Percentiles rank a stretch among this genome's conserved stretches.
Conservation (phyloP, 495 filamentous ascomycete species). For the Monascus purpureus region DNA sequence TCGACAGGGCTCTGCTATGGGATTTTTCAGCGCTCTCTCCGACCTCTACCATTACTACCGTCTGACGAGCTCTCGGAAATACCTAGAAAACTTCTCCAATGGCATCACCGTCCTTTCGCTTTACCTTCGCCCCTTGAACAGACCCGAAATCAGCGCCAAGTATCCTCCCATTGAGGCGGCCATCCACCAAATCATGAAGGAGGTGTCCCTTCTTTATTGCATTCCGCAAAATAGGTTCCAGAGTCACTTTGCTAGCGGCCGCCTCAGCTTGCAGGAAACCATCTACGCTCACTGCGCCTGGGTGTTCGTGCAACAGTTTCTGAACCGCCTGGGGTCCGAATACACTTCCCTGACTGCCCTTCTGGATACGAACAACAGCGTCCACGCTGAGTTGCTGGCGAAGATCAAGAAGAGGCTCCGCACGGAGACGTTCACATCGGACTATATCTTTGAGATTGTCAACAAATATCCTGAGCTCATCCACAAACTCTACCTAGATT, state of each 20-base stretch:
- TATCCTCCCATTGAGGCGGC: constrained; percentile 78
- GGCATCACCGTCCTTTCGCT: constrained; percentile 93
- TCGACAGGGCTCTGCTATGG: constrained; percentile 80
- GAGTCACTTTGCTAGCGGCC: constrained; percentile 70
- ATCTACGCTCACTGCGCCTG: constrained; percentile 95
- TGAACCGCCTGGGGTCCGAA: constrained; percentile 87
- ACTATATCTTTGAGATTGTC: constrained; percentile 96
- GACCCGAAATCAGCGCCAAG: constrained; percentile 32
- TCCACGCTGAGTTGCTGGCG: constrained; percentile 78
- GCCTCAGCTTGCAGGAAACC: constrained; percentile 87
- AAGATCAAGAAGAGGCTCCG: constrained; percentile 93
- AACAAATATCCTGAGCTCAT: constrained; percentile 79
- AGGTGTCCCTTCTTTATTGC: constrained; percentile 92
- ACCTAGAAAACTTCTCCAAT: constrained; percentile 98
- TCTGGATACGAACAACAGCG: constrained; percentile 64
- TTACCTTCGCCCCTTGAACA: constrained; percentile 63
- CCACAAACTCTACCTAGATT: constrained; percentile 77
- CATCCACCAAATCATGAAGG: constrained; percentile 98
- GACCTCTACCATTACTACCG: constrained; percentile 99
- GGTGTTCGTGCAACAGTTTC: constrained; percentile 94
- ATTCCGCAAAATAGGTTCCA: constrained; percentile 95
- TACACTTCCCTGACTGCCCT: constrained; percentile 77
- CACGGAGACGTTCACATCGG: constrained; percentile 92
- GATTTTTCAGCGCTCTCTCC: constrained; percentile 86
- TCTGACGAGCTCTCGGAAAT: constrained; percentile 89